Percentiles rank a stretch among this genome's conserved stretches.
phyloP scores from a whole-genome alignment of 177 flowering plant species.

The Tripterygium wilfordii region DNA sequence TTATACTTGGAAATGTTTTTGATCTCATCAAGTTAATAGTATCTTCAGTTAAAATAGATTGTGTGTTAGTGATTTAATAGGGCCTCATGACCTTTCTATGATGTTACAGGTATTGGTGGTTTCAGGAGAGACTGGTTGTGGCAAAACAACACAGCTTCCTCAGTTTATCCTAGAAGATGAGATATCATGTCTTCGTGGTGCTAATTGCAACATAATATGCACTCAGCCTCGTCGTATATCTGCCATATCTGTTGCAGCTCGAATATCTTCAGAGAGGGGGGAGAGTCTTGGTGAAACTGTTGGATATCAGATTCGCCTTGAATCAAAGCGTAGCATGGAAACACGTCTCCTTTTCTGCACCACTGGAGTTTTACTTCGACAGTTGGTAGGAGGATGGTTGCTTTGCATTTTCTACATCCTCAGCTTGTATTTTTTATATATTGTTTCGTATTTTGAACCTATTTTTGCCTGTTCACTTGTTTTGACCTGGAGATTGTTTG shows the following conservation, averaged over 20 bases:
- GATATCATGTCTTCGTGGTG: constrained; percentile 68
- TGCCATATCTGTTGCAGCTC: constrained; percentile 91
- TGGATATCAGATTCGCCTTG: constrained; percentile 95
- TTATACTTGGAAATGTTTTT: no score
- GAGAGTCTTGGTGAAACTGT: constrained; percentile 88
- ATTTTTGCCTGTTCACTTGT: no score
- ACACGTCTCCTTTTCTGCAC: constrained; percentile 89
- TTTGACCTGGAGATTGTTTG: no score
- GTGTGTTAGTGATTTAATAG: no score
- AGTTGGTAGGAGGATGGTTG: constrained; percentile 43
- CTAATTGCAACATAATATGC: constrained; percentile 82
- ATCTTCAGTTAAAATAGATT: no score
- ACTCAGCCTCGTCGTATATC: constrained; percentile 98
- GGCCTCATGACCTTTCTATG: constrained; percentile 3
- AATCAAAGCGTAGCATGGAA: constrained; percentile 63
- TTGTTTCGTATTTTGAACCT: background rate
- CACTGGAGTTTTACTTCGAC: constrained; percentile 83
- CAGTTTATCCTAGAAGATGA: constrained; percentile 89
- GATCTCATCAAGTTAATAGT: no score
- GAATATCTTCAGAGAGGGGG: constrained; percentile 86
- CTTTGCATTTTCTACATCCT: no score
- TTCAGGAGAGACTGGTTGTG: constrained; percentile 99
- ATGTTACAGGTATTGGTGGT: constrained; percentile 72
- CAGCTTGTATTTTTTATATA: background rate
- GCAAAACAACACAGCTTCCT: constrained; percentile 96